Conservation (phyloP, 2,329 filamentous ascomycete genomes). For the Talaromyces sp. region DNA sequence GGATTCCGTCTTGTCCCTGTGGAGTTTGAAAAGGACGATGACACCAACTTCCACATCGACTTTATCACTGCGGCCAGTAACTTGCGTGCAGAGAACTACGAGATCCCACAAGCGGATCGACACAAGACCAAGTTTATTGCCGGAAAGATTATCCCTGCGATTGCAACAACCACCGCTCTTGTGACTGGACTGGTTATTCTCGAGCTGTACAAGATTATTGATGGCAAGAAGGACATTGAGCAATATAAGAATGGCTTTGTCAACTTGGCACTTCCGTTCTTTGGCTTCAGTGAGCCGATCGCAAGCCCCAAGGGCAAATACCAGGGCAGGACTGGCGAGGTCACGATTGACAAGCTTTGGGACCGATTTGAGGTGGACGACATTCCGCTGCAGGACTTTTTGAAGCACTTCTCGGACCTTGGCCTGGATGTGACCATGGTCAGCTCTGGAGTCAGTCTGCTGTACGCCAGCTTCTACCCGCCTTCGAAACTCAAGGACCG, state of each 20-base stretch:
- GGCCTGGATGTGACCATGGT: conserved; percentile 87
- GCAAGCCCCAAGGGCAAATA: conserved; percentile 90
- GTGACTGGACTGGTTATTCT: conserved; percentile 90
- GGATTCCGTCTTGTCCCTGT: conserved; percentile 88
- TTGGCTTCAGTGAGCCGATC: conserved; percentile 96
- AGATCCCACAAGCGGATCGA: conserved; percentile 83
- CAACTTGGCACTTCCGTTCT: conserved; percentile 94
- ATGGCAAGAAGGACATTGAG: conserved; percentile 93
- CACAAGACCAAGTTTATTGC: conserved; percentile 99
- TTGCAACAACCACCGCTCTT: conserved; percentile 92
- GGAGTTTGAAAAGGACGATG: conserved; percentile 98
- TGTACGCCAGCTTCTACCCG: conserved; percentile 92
- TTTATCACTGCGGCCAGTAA: conserved; percentile 98
- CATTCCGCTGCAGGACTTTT: conserved; percentile 76
- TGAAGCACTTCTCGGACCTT: conserved; percentile 73
- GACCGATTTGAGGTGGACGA: conserved; percentile 90
- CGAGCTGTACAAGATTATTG: conserved; percentile 93
- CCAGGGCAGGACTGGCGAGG: conserved; percentile 67
- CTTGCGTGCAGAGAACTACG: conserved; percentile 94
- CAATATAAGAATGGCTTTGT: conserved; percentile 99
- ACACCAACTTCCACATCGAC: conserved; percentile 96
- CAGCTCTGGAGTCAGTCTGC: conserved; percentile 90
- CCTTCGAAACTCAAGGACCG: conserved; percentile 78
- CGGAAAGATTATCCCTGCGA: conserved; percentile 98
- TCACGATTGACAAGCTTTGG: conserved; percentile 93